A percentile compares a stretch with the other conserved stretches of the same genome.
Conservation (phyloP, 495 filamentous ascomycete genomes). For the Talaromyces wortmannii region DNA sequence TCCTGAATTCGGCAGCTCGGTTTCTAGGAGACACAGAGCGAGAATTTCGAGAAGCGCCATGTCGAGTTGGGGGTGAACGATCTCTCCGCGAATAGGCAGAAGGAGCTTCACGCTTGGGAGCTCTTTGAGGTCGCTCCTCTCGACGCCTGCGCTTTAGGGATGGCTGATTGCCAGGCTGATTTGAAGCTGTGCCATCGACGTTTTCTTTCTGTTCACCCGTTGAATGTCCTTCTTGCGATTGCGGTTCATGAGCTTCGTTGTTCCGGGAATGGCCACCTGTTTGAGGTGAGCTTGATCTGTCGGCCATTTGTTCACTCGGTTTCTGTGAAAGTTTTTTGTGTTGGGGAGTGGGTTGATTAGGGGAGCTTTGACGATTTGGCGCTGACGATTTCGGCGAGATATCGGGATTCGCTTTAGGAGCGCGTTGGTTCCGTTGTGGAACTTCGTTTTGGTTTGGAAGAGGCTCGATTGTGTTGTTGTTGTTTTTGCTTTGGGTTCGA, state of each 20-base stretch:
- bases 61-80: conserved; percentile 22
- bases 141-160: conserved; percentile 33
- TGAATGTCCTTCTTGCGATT: background rate
- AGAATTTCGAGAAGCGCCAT: conserved; percentile 3
- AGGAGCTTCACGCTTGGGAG: conserved; percentile 30
- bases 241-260: background rate
- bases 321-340: background rate
- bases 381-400: background rate
- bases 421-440: background rate
- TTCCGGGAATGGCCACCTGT: background rate
- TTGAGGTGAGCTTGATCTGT: background rate
- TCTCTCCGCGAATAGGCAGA: conserved; percentile 38
- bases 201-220: conserved; percentile 18
- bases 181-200: conserved; percentile 7
- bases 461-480: background rate
- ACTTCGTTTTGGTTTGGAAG: background rate
- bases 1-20: conserved; percentile 16
- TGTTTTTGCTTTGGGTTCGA: background rate
- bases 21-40: conserved; percentile 4
- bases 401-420: background rate
- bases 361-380: background rate
- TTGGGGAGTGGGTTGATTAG: background rate
- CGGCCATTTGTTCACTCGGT: background rate
- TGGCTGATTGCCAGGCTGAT: conserved; percentile 14
- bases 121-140: conserved; percentile 36